Base-by-base conservation (phyloP, 2,329 filamentous ascomycete species). In the Kalaharituber pfeilii region DNA sequence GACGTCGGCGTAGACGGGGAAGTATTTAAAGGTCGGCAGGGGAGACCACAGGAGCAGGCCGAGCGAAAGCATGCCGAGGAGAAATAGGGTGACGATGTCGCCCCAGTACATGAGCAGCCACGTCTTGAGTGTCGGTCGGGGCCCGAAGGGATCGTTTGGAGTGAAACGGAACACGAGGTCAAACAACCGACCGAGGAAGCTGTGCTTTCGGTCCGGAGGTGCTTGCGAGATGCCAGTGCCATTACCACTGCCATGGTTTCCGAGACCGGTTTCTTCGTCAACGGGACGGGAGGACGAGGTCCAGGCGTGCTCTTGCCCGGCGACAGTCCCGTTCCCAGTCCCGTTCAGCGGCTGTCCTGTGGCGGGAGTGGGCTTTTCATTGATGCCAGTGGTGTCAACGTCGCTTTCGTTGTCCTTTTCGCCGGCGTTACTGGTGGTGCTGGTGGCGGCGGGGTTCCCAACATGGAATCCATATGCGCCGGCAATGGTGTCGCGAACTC, bases 91-190 rank as follows among this genome's bases (percentile, higher is more conserved):
- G 47, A 59, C 27, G 11, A 59, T 22, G 45, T 61, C 58, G 45
- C 60, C 56, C 59, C 59, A 61, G 29, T 61, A 60, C 45, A 54
- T 54, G 50, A 53, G 56, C 4, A 60, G 54, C 59, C 59, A 61
- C 30, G 51, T 44, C n/a, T 53, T 55, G 36, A 59, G 39, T 3
- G 59, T 58, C 22, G 59, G 59, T 8, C 54, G 50, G 20, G 57
- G 57, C 24, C 59, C 59, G 47, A 60, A 61, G 5, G 59, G 59
- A 42, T 61, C 59, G 47, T 15, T 29, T 5, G 42, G 18, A 3
- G 18, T 20, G 42, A 47, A 47, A 22, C 42, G 5, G 24, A 47
- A 47, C n/a, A 47, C 25, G n/a, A 11, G 3, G 42, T 47, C 42
- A 13, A 47, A 47, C 2, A 47, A 22, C 2, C 42, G 42, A 13